phyloP scores from a whole-genome alignment of 2,329 filamentous ascomycete genomes.

The Zelopaecilomyces penicillatus region DNA sequence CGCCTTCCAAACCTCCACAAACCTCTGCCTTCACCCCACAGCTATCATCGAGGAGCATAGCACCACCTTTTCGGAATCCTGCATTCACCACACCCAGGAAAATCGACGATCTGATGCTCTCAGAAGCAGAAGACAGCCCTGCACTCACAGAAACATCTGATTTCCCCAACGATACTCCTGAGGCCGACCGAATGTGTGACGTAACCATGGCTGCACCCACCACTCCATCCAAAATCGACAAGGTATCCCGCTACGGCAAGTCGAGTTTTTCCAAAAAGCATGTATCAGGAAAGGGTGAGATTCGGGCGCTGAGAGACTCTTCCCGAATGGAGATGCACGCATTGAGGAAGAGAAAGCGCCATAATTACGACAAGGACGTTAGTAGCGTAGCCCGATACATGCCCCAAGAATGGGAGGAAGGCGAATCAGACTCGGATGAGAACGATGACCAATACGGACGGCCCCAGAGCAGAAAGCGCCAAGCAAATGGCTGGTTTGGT shows the following conservation, averaged over 20 bases:
- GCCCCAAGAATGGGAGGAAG: constrained; percentile 33
- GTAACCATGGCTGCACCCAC: constrained; percentile 34
- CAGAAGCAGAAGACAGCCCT: constrained; percentile 53
- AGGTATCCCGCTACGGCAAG: constrained; percentile 37
- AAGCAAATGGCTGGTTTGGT: constrained; percentile 24
- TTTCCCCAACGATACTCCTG: constrained; percentile 42
- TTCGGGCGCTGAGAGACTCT: constrained; percentile 38
- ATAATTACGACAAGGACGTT: constrained; percentile 43
- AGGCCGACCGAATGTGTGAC: constrained; percentile 38
- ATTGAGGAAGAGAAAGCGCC: constrained; percentile 46
- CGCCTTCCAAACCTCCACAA: constrained; percentile 35
- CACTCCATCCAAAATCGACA: constrained; percentile 39
- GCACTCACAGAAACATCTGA: constrained; percentile 50
- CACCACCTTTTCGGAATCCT: constrained; percentile 52
- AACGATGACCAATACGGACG: constrained; percentile 11
- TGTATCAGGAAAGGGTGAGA: constrained; percentile 55
- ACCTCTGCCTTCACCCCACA: constrained; percentile 40
- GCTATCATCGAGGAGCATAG: constrained; percentile 32
- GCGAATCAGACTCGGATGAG: constrained; percentile 42
- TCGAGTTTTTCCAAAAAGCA: constrained; percentile 28
- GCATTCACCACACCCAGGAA: constrained; percentile 57
- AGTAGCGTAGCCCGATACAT: constrained; percentile 39
- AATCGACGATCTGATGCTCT: constrained; percentile 43
- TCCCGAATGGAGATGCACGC: constrained; percentile 16
- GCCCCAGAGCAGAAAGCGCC: constrained; percentile 5